Base-by-base conservation (phyloP, 2,329 filamentous ascomycete genomes). In the Hymenoscyphus albidus region DNA sequence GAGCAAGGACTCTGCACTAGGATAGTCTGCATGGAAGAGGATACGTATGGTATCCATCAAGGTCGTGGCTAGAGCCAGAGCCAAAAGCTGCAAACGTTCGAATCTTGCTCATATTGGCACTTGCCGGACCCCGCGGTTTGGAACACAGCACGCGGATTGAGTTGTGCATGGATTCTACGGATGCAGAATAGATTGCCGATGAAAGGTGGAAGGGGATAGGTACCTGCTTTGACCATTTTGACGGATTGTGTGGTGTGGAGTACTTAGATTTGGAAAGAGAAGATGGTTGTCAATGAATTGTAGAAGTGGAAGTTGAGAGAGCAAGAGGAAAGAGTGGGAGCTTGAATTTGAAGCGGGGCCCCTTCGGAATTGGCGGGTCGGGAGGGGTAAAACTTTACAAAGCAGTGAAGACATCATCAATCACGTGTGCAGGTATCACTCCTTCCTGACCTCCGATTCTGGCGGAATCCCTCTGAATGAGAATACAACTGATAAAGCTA, bases 191-290 rank as follows among this genome's bases (percentile, higher is more conserved):
- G 5, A 35, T 35, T 35, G 51, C 27, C 27, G 3, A 27, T 27
- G 27, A 27, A 27, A 27, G 27, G 27, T 2, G 48, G 59, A 51
- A 65, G 62, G 18, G 54, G 10, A 65, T 22, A 67, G 90, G 77
- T 87, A 96, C 92, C 92, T 83, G 94, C 93, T 87, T 97, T 97
- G 85, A 97, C 93, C 93, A 97, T 97, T 88, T 88, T 97, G 90
- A 82, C 81, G 82, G 81, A 74, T 74, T 76, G 35, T 38, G 32
- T 73, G 69, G 64, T 67, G 13, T 9, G n/a, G 32, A 10, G 27
- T 38, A 10, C 13, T 38, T 35, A 5, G 32, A n/a, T 57, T 57
- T 32, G 22, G 13, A 1, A 13, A n/a, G 13, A n/a, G 22, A 57
- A 57, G 27, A 14, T 57, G 13, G 31, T 57, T 27, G 42, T 16